phyloP scores from a whole-genome alignment of 352 stramenopile genomes.

The Pythium dissimile region DNA sequence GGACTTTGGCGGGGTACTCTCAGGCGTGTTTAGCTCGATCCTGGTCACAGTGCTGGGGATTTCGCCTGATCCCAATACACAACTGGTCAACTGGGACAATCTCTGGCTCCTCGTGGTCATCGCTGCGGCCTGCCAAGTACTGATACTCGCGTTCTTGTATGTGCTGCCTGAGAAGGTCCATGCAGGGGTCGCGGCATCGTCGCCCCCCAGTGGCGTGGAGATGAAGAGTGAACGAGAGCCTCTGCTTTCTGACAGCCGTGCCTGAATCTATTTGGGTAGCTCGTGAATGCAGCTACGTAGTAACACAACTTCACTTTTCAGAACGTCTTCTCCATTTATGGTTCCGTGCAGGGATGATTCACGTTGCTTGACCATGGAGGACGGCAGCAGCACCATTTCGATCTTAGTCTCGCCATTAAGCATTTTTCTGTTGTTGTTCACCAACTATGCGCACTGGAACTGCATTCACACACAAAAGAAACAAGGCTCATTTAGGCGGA shows the following conservation, averaged over 20 bases:
- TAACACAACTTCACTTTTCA: no score
- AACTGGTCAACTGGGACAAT: slow-evolving; percentile 54
- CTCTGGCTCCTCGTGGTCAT: slow-evolving; percentile 64
- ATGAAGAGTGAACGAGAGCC: slow-evolving; percentile 39
- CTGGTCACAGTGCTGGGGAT: slow-evolving; percentile 61
- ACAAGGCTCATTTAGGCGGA: neutral
- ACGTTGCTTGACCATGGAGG: no score
- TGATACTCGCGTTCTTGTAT: slow-evolving; percentile 66
- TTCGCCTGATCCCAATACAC: slow-evolving; percentile 44
- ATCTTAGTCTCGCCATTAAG: no score
- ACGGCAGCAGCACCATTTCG: no score
- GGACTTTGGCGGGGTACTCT: slow-evolving; percentile 80
- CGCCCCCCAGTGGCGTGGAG: slow-evolving; percentile 30
- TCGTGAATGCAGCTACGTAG: no score
- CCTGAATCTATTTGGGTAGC: no score
- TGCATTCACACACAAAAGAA: no score
- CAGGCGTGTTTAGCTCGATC: slow-evolving; percentile 51
- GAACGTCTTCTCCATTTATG: no score
- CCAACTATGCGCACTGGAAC: no score
- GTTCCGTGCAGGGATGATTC: no score
- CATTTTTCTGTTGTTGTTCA: no score
- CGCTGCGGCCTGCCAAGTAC: slow-evolving; percentile 49
- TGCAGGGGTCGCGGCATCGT: slow-evolving; percentile 5
- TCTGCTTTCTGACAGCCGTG: slow-evolving; percentile 31
- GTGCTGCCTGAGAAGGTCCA: slow-evolving; percentile 66